Evolutionary conservation across 228 moss, liverwort and hornwort genomes (phyloP).

Genomic region (Sphagnum magellanicum): DNA sequence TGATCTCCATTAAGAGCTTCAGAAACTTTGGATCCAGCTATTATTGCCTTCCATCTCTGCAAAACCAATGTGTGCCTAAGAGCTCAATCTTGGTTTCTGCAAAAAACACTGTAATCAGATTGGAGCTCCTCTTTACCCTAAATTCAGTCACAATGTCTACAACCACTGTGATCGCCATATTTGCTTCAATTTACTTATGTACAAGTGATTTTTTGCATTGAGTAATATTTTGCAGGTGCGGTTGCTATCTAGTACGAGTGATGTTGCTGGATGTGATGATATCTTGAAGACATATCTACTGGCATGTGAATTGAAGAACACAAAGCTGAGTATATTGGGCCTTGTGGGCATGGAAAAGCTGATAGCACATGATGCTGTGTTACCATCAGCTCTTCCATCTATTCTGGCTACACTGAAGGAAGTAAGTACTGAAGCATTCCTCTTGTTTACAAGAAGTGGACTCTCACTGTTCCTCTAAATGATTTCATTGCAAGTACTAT

Average conservation of each 20-base stretch:
- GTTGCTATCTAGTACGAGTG: conserved; percentile 67
- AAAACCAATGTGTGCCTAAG: too few species aligned
- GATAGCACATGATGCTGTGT: conserved; percentile 89
- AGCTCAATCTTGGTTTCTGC: too few species aligned
- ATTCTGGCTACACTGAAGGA: conserved; percentile 86
- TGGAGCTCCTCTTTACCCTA: too few species aligned
- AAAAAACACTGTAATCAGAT: too few species aligned
- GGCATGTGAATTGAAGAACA: conserved; percentile 87
- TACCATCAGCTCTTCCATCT: conserved; percentile 57
- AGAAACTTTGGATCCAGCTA: too few species aligned
- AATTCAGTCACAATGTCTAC: too few species aligned
- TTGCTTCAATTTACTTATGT: too few species aligned
- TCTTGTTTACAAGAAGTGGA: background rate
- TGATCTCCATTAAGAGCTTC: too few species aligned
- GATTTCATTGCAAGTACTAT: background rate
- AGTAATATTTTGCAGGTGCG: conserved; percentile 42
- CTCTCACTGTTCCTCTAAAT: background rate
- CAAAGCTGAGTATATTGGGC: conserved; percentile 88
- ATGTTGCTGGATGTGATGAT: conserved; percentile 76
- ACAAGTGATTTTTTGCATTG: too few species aligned
- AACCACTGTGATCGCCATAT: too few species aligned
- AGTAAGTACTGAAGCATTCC: conserved; percentile 9
- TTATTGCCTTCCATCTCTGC: too few species aligned
- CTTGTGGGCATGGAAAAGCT: conserved; percentile 86
- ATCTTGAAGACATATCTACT: conserved; percentile 81